phyloP scores from a whole-genome alignment of 352 stramenopile genomes.

The Phytophthora constricta region DNA sequence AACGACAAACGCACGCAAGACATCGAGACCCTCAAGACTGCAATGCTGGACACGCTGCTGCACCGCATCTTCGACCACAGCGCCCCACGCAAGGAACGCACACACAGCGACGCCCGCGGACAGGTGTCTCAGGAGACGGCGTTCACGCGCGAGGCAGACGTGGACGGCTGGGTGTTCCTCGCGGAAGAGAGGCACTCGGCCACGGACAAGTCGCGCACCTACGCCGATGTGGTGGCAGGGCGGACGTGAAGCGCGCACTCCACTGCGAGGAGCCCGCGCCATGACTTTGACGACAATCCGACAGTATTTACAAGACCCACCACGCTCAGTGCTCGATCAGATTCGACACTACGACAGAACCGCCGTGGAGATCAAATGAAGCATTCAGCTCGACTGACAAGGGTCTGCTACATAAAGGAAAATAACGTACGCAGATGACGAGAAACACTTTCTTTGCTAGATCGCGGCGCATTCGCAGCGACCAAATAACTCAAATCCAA shows the following conservation, averaged over 20 bases:
- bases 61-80: conserved; percentile 41
- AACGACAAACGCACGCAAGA: conserved; percentile 10
- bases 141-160: conserved; percentile 46
- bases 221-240: conserved; percentile 52
- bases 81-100: conserved; percentile 14
- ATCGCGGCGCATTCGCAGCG: conserved; percentile 12
- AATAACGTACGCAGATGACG: conserved; percentile 6
- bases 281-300: background rate
- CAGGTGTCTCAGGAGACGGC: conserved; percentile 39
- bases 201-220: conserved; percentile 37
- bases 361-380: background rate
- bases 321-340: background rate
- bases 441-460: conserved; percentile 17
- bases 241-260: conserved; percentile 23
- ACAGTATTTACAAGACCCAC: background rate
- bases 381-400: background rate
- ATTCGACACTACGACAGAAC: background rate
- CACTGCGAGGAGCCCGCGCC: background rate
- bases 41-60: conserved; percentile 48
- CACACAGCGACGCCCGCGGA: conserved; percentile 9
- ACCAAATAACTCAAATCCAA: conserved; percentile 22
- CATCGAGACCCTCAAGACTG: background rate
- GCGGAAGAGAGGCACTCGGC: conserved; percentile 35
- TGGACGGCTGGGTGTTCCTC: conserved; percentile 59
- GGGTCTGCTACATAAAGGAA: conserved; percentile 1